These are phyloP conservation scores for Gyromitra esculenta DNA, from an alignment of 2,329 filamentous ascomycete species.

Conservation along the genomic window DNA sequence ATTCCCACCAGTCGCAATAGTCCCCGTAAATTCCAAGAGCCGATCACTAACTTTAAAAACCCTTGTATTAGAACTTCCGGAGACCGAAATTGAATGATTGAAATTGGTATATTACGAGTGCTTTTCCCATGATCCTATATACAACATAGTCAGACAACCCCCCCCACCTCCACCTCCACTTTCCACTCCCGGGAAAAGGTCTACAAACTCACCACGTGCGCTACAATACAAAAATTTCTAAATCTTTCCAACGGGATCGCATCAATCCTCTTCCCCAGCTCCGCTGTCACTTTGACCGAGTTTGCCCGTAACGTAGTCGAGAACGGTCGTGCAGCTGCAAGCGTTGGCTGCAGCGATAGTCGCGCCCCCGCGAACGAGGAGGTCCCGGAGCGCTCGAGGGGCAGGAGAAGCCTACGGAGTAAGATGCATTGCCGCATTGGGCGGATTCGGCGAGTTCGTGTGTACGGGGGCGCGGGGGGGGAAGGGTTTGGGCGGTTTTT, in stretches of 20 bases:
- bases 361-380: slow-evolving; percentile 4
- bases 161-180: background rate
- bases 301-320: slow-evolving; percentile 26
- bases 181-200: background rate
- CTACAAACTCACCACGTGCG: slow-evolving; percentile 72
- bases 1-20: slow-evolving; percentile 83
- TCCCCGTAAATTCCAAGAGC: slow-evolving; percentile 90
- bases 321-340: slow-evolving; percentile 14
- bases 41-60: slow-evolving; percentile 74
- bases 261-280: slow-evolving; percentile 68
- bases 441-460: background rate
- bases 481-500: slow-evolving; percentile 8
- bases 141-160: slow-evolving; percentile 41
- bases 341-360: background rate
- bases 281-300: slow-evolving; percentile 58
- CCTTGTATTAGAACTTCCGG: slow-evolving; percentile 14
- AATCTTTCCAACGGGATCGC: slow-evolving; percentile 66
- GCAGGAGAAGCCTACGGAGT: slow-evolving; percentile 48
- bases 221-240: slow-evolving; percentile 98
- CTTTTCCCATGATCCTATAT: slow-evolving; percentile 88
- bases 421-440: slow-evolving; percentile 50
- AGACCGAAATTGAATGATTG: background rate
- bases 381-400: slow-evolving; percentile 22
- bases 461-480: background rate
- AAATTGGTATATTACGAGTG: slow-evolving; percentile 65